Evolutionary conservation across 352 stramenopile species (phyloP), one percentile per base, ranked within the genome.

Genomic region (Phytopythium montanum): DNA sequence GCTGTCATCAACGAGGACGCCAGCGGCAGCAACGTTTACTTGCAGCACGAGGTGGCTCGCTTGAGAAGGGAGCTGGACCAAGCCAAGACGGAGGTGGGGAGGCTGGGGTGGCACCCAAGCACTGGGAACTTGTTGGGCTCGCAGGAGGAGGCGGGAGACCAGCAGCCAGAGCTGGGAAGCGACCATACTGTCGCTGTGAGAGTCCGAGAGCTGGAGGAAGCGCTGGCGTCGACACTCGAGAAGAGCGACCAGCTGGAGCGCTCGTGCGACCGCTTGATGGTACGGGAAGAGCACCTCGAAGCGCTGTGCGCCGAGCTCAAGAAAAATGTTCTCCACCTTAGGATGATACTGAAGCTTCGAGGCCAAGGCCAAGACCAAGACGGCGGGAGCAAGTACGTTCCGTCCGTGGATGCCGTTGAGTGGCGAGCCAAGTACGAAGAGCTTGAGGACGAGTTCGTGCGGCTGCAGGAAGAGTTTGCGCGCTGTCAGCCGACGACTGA

Each of bases 371-470:
- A 26, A 12, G 28, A 68, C 13, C 55, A 58, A 5, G 53, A 56
- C 23, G 79, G 68, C 7, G 41, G 57, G 13, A 51, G 61, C 26
- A 74, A 90, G 6, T 88, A 91, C 56, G 65, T 85, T 21, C 85
- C 83, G 25, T 84, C 81, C 28, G 64, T 73, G 14, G 83, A 92
- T 62, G 81, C 85, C 21, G 88, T 94, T 48, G 83, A 92, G 59
- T 94, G 83, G 85, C 70, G 83, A 19, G 77, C 92, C 59, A 94
- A 91, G 61, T 92, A 87, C 54, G 85, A 94, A 65, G 80, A 94
- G 51, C 65, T 92, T 36, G 76, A 91, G 56, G 76, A 92, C 49
- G 68, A 70, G 6, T 81, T 81, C 23, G 48, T 64, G 3, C 68
- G 83, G 38, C 62, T 90, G 1, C 76, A 91, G 54, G 72, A 88